These are phyloP conservation scores for Trichoderma sp. DNA, from an alignment of 2,329 filamentous ascomycete species.

Conservation along the genomic window DNA sequence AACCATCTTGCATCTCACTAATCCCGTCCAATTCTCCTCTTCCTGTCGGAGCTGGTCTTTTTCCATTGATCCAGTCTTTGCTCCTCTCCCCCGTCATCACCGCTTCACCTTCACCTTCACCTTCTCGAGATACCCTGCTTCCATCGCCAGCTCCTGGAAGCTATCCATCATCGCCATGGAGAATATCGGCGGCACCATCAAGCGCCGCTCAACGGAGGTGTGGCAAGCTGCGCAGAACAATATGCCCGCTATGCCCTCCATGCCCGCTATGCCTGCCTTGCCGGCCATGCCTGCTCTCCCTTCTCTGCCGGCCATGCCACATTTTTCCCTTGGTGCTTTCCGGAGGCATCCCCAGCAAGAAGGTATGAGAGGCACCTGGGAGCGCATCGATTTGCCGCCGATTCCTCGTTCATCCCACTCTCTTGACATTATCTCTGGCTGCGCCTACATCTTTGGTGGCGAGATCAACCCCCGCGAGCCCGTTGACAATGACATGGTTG, in stretches of 20 bases:
- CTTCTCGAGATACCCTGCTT: neutral
- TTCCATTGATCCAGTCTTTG: neutral
- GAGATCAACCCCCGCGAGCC: conserved; percentile 64
- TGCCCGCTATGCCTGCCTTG: conserved; percentile 30
- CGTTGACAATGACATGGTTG: conserved; percentile 69
- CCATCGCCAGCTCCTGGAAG: neutral
- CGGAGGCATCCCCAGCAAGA: conserved; percentile 22
- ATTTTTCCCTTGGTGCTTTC: conserved; percentile 8
- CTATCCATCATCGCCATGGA: conserved; percentile 41
- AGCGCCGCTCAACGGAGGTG: conserved; percentile 54
- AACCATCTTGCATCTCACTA: conserved; percentile 18
- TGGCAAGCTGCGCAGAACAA: conserved; percentile 49
- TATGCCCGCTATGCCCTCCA: conserved; percentile 27
- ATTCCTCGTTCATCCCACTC: conserved; percentile 73
- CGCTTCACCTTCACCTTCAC: neutral
- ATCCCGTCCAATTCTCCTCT: conserved; percentile 1
- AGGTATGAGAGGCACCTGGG: conserved; percentile 57
- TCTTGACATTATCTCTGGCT: conserved; percentile 55
- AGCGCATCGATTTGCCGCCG: conserved; percentile 51
- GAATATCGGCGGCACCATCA: conserved; percentile 48
- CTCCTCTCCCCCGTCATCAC: neutral
- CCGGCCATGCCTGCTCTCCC: neutral
- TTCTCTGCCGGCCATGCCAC: conserved; percentile 27
- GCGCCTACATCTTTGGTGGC: conserved; percentile 71
- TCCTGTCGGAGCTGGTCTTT: neutral